Percentiles rank a stretch among this genome's conserved stretches.
Conservation (phyloP, 2,329 filamentous ascomycete species). For the Fusarium concolor region DNA sequence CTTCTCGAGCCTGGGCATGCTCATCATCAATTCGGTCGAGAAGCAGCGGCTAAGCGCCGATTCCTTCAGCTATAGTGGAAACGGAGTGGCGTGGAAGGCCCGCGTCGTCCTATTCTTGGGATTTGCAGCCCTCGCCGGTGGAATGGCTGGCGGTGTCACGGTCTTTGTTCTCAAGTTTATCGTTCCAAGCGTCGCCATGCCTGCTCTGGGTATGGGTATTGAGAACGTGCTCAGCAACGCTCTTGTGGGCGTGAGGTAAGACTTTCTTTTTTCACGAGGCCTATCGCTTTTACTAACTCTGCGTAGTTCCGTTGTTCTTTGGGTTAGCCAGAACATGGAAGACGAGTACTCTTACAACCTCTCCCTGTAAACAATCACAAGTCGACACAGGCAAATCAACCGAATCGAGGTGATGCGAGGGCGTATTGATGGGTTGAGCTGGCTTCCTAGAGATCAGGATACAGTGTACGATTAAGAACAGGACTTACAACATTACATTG, state of each 20-base stretch:
- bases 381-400: slow-evolving; percentile 5
- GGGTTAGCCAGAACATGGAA: slow-evolving; percentile 79
- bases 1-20: slow-evolving; percentile 74
- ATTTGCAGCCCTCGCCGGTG: slow-evolving; percentile 73
- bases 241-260: slow-evolving; percentile 70
- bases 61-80: slow-evolving; percentile 71
- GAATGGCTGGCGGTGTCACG: slow-evolving; percentile 76
- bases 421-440: slow-evolving; percentile 21
- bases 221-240: slow-evolving; percentile 75
- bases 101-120: slow-evolving; percentile 75
- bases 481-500: background rate
- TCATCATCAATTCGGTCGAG: slow-evolving; percentile 78
- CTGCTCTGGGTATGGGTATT: slow-evolving; percentile 72
- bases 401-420: background rate
- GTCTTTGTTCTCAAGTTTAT: slow-evolving; percentile 75
- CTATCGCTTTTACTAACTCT: slow-evolving; percentile 26
- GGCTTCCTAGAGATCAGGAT: slow-evolving; percentile 2
- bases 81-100: slow-evolving; percentile 75
- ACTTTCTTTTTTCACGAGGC: background rate
- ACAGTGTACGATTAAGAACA: slow-evolving; percentile 36
- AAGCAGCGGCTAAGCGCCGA: slow-evolving; percentile 73
- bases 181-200: slow-evolving; percentile 67
- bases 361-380: slow-evolving; percentile 59
- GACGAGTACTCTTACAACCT: slow-evolving; percentile 78
- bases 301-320: slow-evolving; percentile 70